These are phyloP conservation scores for Secale cereale DNA, from an alignment of 176 grass and related monocot species.

Conservation along the genomic window DNA sequence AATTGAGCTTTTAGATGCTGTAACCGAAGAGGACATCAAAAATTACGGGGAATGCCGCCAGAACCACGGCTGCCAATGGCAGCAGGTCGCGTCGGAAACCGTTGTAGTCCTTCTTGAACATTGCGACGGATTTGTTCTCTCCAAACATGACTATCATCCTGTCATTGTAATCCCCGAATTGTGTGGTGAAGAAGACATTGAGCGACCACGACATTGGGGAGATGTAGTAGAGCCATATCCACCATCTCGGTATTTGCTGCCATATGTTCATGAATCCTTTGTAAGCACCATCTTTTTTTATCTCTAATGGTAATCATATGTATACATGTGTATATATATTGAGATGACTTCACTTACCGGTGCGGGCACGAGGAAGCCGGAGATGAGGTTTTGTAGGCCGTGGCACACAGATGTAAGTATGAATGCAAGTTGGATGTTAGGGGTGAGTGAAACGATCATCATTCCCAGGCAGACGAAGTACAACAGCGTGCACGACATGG, in stretches of 20 bases:
- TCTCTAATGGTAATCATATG: not conserved
- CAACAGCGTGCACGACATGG: conserved; percentile 57
- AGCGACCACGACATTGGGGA: conserved; percentile 59
- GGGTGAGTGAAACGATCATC: conserved; percentile 61
- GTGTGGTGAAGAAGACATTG: conserved; percentile 63
- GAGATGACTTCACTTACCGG: conserved; percentile 45
- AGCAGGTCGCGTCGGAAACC: conserved; percentile 49
- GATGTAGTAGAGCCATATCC: conserved; percentile 72
- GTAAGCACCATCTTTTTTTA: not conserved
- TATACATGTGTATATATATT: not conserved
- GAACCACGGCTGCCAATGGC: conserved; percentile 36
- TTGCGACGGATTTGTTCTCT: conserved; percentile 46
- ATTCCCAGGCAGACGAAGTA: conserved; percentile 74
- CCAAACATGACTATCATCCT: conserved; percentile 33
- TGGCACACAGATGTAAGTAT: conserved; percentile 64
- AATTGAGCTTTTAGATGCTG: too few species aligned
- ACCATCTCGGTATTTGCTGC: conserved; percentile 89
- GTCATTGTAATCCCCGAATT: conserved; percentile 48
- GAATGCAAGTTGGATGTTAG: conserved; percentile 51
- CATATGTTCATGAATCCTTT: not conserved
- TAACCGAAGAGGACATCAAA: too few species aligned
- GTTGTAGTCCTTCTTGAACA: conserved; percentile 60
- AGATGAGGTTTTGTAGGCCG: conserved; percentile 50
- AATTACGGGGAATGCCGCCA: not conserved
- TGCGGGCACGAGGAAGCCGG: conserved; percentile 53